These are phyloP conservation scores for Teunomyces cretensis DNA, from an alignment of 805 yeast species.

Conservation along the genomic window DNA sequence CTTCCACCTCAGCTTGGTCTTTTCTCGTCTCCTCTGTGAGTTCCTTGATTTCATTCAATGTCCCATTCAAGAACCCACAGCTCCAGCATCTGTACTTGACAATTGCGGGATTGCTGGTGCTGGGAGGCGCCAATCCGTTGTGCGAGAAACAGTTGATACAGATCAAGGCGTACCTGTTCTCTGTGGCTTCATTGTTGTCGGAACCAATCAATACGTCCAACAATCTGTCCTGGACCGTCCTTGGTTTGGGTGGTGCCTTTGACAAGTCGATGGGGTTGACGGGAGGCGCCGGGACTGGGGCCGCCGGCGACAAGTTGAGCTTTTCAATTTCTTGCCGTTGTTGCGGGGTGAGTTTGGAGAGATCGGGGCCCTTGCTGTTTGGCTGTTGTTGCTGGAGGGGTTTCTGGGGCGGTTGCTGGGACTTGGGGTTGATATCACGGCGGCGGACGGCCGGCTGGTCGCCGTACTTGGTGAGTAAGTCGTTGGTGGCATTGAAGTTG, in stretches of 20 bases:
- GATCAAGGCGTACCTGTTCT: conserved; percentile 67
- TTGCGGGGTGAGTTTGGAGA: background rate
- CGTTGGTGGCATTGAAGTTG: conserved; percentile 72
- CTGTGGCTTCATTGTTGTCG: conserved; percentile 65
- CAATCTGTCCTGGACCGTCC: conserved; percentile 36
- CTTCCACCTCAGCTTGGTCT: background rate
- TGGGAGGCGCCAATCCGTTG: conserved; percentile 82
- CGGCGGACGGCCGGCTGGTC: conserved; percentile 1
- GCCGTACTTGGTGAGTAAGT: conserved; percentile 61
- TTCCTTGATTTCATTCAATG: background rate
- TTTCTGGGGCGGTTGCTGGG: conserved; percentile 1
- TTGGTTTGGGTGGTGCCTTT: conserved; percentile 1
- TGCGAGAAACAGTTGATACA: conserved; percentile 66
- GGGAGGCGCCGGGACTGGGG: background rate
- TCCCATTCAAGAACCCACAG: conserved; percentile 52
- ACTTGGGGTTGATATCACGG: background rate
- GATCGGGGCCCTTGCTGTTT: background rate
- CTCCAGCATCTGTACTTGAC: conserved; percentile 63
- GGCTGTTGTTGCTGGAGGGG: background rate
- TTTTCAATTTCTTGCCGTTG: conserved; percentile 5
- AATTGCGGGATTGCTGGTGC: conserved; percentile 44
- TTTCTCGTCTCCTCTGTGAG: background rate
- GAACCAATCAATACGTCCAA: conserved; percentile 42
- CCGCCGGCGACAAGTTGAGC: conserved; percentile 1
- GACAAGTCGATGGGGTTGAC: background rate